Evolutionary conservation across 345 rosid genomes (phyloP), one percentile per base, ranked within the genome.

Genomic region (Corchorus capsularis): DNA sequence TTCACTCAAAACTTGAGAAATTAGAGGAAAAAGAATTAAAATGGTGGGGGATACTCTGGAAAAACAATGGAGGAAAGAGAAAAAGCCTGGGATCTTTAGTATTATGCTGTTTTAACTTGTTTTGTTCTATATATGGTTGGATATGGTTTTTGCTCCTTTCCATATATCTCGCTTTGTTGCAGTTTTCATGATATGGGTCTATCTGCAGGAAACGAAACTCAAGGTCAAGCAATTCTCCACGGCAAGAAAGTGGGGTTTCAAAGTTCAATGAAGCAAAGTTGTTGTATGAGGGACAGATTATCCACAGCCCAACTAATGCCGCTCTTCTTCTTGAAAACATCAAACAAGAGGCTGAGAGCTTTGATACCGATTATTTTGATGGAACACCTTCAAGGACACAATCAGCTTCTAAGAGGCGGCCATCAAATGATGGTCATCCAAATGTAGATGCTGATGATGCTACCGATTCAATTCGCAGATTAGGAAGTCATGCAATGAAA

Each of bases 251-350:
- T 70, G 73, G 83, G 10, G 77, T 75, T 75, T 81, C 88, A 1
- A 92, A 87, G 83, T 85, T 86, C 78, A 87, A 87, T 65, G 93
- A 86, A 78, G 82, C 89, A 35, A 82, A 92, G 79, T 78, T 94
- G 74, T 82, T 94, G 46, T 91, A 89, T 52, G 98, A 94, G 74
- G 98, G 98, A 32, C 83, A 87, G 34, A 74, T 69, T 74, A 93
- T 94, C 79, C 97, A 93, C 78, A 92, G 98, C 80, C 99, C 98
- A 11, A 89, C 93, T 12, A 96, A 96, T 65, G 89, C 98, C 0
- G 94, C 96, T 43, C 91, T 95, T 76, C 87, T 96, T 75, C 98
- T 96, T 73, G 98, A 96, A 81, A 89, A 92, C 76, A 93, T 96
- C 69, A 96, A 96, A 75, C 93, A 92, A 78, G 99, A 93, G 87